Evolutionary conservation across 2,329 filamentous ascomycete genomes (phyloP), one percentile per base, ranked within the genome.

Genomic region (Fusarium dimerum): DNA sequence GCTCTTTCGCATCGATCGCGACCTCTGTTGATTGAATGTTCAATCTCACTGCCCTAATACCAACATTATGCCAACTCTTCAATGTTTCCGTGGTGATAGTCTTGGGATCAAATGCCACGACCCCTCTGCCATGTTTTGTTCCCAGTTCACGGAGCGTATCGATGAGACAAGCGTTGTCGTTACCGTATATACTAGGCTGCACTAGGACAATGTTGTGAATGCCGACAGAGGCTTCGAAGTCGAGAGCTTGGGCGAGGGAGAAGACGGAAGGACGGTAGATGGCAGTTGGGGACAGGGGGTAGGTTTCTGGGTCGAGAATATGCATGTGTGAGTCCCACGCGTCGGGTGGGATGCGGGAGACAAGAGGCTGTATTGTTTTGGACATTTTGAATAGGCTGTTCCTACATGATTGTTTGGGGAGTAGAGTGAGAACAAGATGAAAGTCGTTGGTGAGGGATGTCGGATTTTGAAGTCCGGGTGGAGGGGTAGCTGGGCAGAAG

Each of bases 281-380:
- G 34, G 83, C 82, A 30, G 70, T 62, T 8, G 72, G 54, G 26
- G 73, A 69, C 9, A 84, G 65, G 1, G 80, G 76, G 62, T 80
- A 86, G 8, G 66, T 65, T 17, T 69, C 62, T 0, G 80, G 81
- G 47, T 84, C 80, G 45, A 85, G 73, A 34, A 86, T 76, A 64
- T 87, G 84, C 80, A 86, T 86, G 65, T 86, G 83, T 46, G 77
- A 80, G 63, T 85, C 82, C 82, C 83, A 86, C 50, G 82, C 73
- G 13, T 71, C 71, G 13, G 56, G 51, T 4, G 78, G 77, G 49
- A 78, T 72, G n/a, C 52, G 54, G 17, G 52, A 45, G 10, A 52
- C 36, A 29, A 65, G 46, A 44, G 54, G 11, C 16, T 20, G 50
- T 30, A 20, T 40, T 13, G 29, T 39, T 3, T 49, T 10, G 13